Base-by-base conservation (phyloP, 108 stramenopile species). In the Fistulifera pelliculosa region DNA sequence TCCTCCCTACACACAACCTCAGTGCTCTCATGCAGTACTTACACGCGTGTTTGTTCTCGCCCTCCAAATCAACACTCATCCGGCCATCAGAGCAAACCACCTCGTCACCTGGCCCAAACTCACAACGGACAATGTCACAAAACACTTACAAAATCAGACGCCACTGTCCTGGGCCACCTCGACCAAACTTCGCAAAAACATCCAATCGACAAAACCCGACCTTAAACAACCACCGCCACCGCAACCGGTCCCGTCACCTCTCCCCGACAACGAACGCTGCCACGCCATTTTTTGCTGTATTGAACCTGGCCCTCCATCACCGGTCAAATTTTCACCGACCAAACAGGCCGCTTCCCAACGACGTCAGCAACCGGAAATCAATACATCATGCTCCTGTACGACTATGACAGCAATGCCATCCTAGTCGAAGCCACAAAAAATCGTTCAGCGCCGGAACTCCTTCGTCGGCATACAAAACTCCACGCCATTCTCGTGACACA, bases 341-440 rank as follows among this genome's bases (percentile, higher is more conserved):
- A 43, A 28, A 48, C 43, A 21, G 14, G 52, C 42, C 45, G 7
- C 8, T 21, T 35, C 35, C 21, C 14, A 28, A 21, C 5, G 18
- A 10, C 40, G 5, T 61, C 59, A 59, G 39, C 12, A 19, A 22
- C 7, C 10, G 45, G 60, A n/a, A 61, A 53, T 35, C 28, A 54
- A n/a, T 54, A 67, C 43, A 49, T 61, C 27, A 12, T 66, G 5
- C 41, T 75, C 2, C 24, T 74, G 0, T 63, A 71, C 19, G 56
- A 73, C 41, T 49, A 69, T 41, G 74, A 80, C 49, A 50, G 48
- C 49, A 75, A 80, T 48, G 52, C 45, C 60, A 75, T 80, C 19
- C 39, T 60, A 12, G 21, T 49, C 23, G 58, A 65, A 56, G 63
- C 63, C n/a, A 57, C 53, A 31, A 68, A 51, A 51, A 40, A 17